A percentile compares a stretch with the other conserved stretches of the same genome.
These are phyloP conservation scores for Penicillium paradoxum DNA, from an alignment of 495 filamentous ascomycete species.

Conservation along the genomic window DNA sequence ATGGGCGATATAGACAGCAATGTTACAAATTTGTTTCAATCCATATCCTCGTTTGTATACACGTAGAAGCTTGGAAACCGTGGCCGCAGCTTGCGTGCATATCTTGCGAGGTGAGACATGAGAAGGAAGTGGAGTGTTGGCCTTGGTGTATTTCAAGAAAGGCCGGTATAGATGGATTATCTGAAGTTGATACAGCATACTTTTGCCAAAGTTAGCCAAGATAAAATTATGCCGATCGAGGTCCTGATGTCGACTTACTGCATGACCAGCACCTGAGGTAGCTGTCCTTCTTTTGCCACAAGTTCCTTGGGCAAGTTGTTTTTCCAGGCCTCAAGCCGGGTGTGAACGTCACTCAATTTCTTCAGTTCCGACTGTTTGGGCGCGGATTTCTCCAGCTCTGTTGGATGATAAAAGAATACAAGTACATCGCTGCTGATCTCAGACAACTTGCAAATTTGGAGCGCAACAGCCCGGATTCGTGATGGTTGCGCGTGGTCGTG, in stretches of 20 bases:
- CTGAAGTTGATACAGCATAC: conserved; percentile 96
- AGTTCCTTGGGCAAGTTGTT: conserved; percentile 81
- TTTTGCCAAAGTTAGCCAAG: conserved; percentile 37
- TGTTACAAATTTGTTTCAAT: conserved; percentile 88
- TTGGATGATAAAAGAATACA: conserved; percentile 84
- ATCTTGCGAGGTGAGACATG: conserved; percentile 88
- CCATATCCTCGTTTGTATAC: conserved; percentile 91
- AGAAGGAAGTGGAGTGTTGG: conserved; percentile 73
- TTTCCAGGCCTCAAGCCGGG: conserved; percentile 86
- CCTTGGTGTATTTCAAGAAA: conserved; percentile 83
- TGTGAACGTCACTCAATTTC: conserved; percentile 86
- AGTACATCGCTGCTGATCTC: conserved; percentile 93
- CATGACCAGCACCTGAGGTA: conserved; percentile 88
- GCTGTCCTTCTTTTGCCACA: conserved; percentile 80
- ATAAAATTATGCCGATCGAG: no score
- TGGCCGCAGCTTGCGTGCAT: conserved; percentile 81
- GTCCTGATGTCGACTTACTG: conserved; percentile 60
- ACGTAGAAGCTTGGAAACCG: conserved; percentile 85
- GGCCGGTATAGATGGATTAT: conserved; percentile 97
- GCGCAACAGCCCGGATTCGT: conserved; percentile 72
- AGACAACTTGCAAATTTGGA: conserved; percentile 78
- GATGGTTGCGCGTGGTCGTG: conserved; percentile 71
- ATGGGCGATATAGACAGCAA: conserved; percentile 92
- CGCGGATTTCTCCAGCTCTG: conserved; percentile 51
- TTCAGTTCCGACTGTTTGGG: conserved; percentile 79